Percentiles rank a stretch among this genome's conserved stretches.
Conservation (phyloP, 768 basidiomycete genomes). For the Psilocybe cubensis region DNA sequence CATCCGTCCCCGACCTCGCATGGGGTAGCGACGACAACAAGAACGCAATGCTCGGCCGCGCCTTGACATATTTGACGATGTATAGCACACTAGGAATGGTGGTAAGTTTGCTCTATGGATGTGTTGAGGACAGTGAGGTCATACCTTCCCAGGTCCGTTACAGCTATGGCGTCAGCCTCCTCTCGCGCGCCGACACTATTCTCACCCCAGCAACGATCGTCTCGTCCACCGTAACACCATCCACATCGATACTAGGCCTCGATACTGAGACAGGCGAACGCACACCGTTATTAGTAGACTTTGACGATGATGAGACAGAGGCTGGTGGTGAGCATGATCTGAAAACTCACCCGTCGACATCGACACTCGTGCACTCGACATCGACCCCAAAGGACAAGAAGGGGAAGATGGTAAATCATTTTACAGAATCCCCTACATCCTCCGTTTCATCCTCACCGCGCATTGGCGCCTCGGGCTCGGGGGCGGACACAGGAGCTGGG, state of each 20-base stretch:
- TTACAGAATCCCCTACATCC: constrained; percentile 3
- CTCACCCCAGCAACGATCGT: constrained; percentile 7
- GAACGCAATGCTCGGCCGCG: constrained; percentile 90
- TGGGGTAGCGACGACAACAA: constrained; percentile 83
- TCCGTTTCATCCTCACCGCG: neutral
- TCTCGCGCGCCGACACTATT: constrained; percentile 69
- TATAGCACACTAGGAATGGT: constrained; percentile 97
- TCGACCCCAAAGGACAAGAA: neutral
- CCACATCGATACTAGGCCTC: constrained; percentile 10
- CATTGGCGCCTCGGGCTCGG: neutral
- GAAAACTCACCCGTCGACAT: constrained; percentile 16
- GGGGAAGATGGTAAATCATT: constrained; percentile 7
- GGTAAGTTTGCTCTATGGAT: constrained; percentile 47
- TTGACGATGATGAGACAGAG: neutral
- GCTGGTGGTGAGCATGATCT: neutral
- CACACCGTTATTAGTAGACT: constrained; percentile 37
- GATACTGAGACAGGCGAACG: constrained; percentile 28
- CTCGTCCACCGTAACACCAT: neutral
- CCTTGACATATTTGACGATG: constrained; percentile 86
- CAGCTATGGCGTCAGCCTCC: constrained; percentile 88
- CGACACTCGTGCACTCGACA: constrained; percentile 10
- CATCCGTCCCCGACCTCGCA: constrained; percentile 80
- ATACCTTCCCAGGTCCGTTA: constrained; percentile 68
- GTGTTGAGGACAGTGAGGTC: neutral
- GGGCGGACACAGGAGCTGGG: no score